Percentiles rank a stretch among this genome's conserved stretches.
Conservation (phyloP, 208 protist species). For the Trypanosoma avium region DNA sequence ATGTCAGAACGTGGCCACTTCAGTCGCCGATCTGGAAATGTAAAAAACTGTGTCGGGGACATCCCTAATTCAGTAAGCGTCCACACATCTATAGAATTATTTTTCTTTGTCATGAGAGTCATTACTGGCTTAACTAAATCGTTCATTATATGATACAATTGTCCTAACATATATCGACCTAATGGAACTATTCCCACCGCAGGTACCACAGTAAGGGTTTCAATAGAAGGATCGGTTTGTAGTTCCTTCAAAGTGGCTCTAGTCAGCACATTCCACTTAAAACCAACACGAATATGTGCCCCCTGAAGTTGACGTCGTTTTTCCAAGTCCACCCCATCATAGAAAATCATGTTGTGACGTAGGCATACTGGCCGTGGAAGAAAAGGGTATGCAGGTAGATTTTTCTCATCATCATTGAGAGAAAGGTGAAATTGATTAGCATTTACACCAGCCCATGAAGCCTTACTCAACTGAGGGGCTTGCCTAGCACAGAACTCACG, state of each 20-base stretch:
- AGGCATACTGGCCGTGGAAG: constrained; percentile 22
- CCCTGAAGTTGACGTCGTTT: background rate
- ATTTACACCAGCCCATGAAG: background rate
- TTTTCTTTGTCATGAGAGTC: background rate
- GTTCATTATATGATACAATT: constrained; percentile 26
- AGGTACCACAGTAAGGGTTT: constrained; percentile 11
- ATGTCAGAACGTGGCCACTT: constrained; percentile 1
- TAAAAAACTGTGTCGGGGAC: constrained; percentile 15
- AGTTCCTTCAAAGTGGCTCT: background rate
- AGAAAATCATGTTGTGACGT: constrained; percentile 6
- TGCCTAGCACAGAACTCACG: constrained; percentile 4
- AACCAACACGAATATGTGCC: background rate
- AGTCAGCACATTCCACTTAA: background rate
- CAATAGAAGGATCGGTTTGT: background rate
- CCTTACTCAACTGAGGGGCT: constrained; percentile 3
- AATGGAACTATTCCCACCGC: constrained; percentile 22
- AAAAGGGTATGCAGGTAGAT: constrained; percentile 13
- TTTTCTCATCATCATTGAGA: background rate
- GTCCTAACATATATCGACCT: constrained; percentile 11
- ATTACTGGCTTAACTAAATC: constrained; percentile 16
- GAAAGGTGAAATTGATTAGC: background rate
- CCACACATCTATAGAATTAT: background rate
- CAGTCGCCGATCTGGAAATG: background rate
- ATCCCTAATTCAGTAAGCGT: background rate
- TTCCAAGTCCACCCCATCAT: background rate